Conservation (phyloP, 805 yeast genomes). For the Yarrowia porcina region DNA sequence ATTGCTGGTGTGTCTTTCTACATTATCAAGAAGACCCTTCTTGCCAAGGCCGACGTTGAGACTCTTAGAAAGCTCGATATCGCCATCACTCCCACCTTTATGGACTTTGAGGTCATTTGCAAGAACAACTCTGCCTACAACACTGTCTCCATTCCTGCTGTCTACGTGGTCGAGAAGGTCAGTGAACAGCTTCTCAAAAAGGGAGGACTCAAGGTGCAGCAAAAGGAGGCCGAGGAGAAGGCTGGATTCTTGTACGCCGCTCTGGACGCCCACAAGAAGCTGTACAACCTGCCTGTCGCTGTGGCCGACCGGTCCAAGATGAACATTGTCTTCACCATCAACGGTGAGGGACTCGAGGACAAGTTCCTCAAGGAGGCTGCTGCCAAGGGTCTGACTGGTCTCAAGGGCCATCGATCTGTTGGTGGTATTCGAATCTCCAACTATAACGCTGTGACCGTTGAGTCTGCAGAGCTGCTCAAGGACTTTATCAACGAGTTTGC, state of each 20-base stretch:
- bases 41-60: slow-evolving; percentile 62
- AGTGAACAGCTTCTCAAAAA: slow-evolving; percentile 54
- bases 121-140: slow-evolving; percentile 90
- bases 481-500: slow-evolving; percentile 60
- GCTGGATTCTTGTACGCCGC: slow-evolving; percentile 61
- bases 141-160: slow-evolving; percentile 90
- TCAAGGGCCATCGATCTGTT: slow-evolving; percentile 94
- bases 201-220: slow-evolving; percentile 74
- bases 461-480: slow-evolving; percentile 56
- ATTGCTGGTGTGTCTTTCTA: slow-evolving; percentile 92
- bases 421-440: slow-evolving; percentile 95
- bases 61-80: slow-evolving; percentile 51
- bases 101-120: slow-evolving; percentile 81
- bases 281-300: slow-evolving; percentile 66
- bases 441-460: slow-evolving; percentile 77
- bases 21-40: slow-evolving; percentile 76
- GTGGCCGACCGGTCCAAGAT: slow-evolving; percentile 69
- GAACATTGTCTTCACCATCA: slow-evolving; percentile 89
- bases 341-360: slow-evolving; percentile 57
- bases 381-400: slow-evolving; percentile 59
- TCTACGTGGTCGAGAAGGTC: slow-evolving; percentile 80
- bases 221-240: slow-evolving; percentile 56
- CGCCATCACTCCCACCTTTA: slow-evolving; percentile 86
- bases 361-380: slow-evolving; percentile 69
- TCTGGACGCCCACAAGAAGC: slow-evolving; percentile 60